Evolutionary conservation across 257 asterid genomes (phyloP), one percentile per base, ranked within the genome.

Genomic region (Ocimum tenuiflorum): DNA sequence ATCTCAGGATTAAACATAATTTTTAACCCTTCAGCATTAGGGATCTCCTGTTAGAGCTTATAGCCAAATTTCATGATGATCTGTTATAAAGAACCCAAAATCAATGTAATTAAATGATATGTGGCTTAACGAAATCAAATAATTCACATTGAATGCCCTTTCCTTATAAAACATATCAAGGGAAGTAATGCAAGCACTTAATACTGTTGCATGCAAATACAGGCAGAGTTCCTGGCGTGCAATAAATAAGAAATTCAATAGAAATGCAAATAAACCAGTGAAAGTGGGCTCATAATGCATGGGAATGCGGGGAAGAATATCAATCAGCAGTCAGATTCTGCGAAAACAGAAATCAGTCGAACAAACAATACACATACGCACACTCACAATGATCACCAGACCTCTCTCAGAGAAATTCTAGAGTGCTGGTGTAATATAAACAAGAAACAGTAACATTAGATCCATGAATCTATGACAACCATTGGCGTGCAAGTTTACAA

Each of bases 1-100:
- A 73, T 73, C 62, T 73, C 27, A 70, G 36, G 51, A 49, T 75
- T 18, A 33, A 50, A 49, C 59, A 55, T 18, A 47, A 14, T 22
- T 20, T 42, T 58, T 24, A 17, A 35, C 19, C 49, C 65, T 60
- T 36, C 38, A n/a, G 33, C 20, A 66, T 36, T 36, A 23, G 13
- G 35, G 19, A 75, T 38, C 42, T 38, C 63, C 53, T n/a, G 31
- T 35, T 65, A n/a, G n/a, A n/a, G n/a, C n/a, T 65, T 60, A 60
- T 24, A 53, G 67, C 58, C 18, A 50, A n/a, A 35, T 42, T 18
- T 10, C 51, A 22, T 17, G n/a, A 39, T 18, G 39, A 17, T 52
- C 67, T n/a, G n/a, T n/a, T n/a, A n/a, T n/a, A n/a, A n/a, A n/a
- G n/a, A 51, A 23, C 57, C 61, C 49, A 24, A 18, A 35, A 20